Conservation (phyloP, 495 filamentous ascomycete genomes). For the Penicillium salamii region DNA sequence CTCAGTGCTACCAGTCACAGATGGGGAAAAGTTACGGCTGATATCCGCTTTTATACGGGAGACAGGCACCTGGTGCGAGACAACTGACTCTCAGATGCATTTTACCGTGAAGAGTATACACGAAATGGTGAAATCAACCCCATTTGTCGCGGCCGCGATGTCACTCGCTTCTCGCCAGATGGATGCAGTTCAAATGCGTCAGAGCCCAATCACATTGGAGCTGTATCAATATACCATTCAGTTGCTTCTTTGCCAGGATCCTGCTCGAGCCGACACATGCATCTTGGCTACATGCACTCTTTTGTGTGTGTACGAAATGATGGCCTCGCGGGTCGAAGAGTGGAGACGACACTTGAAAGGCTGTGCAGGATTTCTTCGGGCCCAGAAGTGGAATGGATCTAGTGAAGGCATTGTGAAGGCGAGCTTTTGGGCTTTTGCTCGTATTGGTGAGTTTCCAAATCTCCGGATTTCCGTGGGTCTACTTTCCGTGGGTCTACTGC, state of each 20-base stretch:
- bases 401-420: slow-evolving; percentile 12
- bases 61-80: slow-evolving; percentile 16
- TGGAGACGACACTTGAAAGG: slow-evolving; percentile 17
- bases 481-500: no score
- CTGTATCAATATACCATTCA: slow-evolving; percentile 14
- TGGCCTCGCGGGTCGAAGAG: slow-evolving; percentile 13
- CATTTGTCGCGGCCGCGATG: slow-evolving; percentile 10
- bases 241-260: slow-evolving; percentile 9
- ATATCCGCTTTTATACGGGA: slow-evolving; percentile 10
- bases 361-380: slow-evolving; percentile 9
- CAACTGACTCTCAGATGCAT: slow-evolving; percentile 14
- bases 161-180: slow-evolving; percentile 14
- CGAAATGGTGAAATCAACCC: slow-evolving; percentile 8
- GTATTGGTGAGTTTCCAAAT: slow-evolving; percentile 12
- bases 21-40: slow-evolving; percentile 6
- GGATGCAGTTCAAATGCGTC: slow-evolving; percentile 5
- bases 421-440: slow-evolving; percentile 17
- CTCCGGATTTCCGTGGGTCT: no score
- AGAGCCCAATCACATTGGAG: slow-evolving; percentile 10
- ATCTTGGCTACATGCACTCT: slow-evolving; percentile 15
- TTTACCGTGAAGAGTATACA: slow-evolving; percentile 12
- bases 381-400: slow-evolving; percentile 14
- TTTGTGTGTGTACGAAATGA: slow-evolving; percentile 18
- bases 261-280: slow-evolving; percentile 6
- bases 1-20: slow-evolving; percentile 8